These are phyloP conservation scores for Ogataea hybrid DNA, from an alignment of 1,139 yeast genomes.

Conservation along the genomic window DNA sequence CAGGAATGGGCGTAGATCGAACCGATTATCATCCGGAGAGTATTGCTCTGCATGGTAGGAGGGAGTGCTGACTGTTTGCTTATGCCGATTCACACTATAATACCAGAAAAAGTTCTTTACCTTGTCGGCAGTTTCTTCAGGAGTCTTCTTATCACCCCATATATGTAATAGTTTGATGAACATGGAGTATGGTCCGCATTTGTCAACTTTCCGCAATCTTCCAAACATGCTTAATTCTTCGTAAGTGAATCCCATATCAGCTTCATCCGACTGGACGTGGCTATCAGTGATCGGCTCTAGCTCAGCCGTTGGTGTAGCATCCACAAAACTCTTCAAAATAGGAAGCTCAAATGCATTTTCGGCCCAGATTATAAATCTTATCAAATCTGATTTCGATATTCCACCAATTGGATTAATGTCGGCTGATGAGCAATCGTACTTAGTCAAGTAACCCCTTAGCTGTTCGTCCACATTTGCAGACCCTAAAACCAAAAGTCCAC, in stretches of 20 bases:
- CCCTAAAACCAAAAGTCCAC: no score
- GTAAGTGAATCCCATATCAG: slow-evolving; percentile 97
- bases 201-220: slow-evolving; percentile 83
- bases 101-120: slow-evolving; percentile 90
- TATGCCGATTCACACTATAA: slow-evolving; percentile 93
- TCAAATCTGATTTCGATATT: no score
- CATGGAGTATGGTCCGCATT: slow-evolving; percentile 96
- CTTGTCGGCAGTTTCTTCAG: slow-evolving; percentile 84
- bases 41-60: slow-evolving; percentile 97
- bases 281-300: slow-evolving; percentile 90
- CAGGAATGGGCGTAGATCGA: slow-evolving; percentile 90
- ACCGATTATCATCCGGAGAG: slow-evolving; percentile 96
- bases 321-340: no score
- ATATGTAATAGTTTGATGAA: slow-evolving; percentile 84
- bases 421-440: no score
- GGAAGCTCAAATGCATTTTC: no score
- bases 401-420: no score
- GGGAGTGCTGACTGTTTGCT: slow-evolving; percentile 95
- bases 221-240: slow-evolving; percentile 93
- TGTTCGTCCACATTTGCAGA: no score
- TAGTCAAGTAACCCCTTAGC: no score
- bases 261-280: slow-evolving; percentile 94
- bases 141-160: slow-evolving; percentile 84
- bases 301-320: slow-evolving; percentile 98
- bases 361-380: no score